These are phyloP conservation scores for Trichoderma arundinaceum DNA, from an alignment of 2,329 filamentous ascomycete species.

Conservation along the genomic window DNA sequence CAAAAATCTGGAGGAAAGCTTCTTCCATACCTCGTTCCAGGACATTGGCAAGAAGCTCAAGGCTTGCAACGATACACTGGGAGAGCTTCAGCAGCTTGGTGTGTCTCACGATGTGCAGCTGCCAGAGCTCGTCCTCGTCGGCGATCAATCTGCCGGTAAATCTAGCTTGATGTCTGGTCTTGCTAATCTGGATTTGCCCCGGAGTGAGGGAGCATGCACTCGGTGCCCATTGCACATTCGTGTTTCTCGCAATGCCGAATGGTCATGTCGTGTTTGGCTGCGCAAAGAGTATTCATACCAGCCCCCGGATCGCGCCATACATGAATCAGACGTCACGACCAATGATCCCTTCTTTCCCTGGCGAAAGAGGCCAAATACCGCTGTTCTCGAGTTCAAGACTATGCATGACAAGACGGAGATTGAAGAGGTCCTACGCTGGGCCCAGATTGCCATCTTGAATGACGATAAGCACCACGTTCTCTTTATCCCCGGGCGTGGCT, in stretches of 20 bases:
- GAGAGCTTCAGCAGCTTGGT: conserved; percentile 72
- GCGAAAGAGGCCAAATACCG: conserved; percentile 54
- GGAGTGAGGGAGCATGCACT: conserved; percentile 73
- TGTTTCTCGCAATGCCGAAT: conserved; percentile 62
- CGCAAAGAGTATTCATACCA: conserved; percentile 67
- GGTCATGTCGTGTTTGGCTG: conserved; percentile 72
- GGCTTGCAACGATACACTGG: conserved; percentile 68
- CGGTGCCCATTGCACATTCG: conserved; percentile 82
- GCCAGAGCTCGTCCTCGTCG: conserved; percentile 81
- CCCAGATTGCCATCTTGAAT: conserved; percentile 78
- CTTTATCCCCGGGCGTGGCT: conserved; percentile 59
- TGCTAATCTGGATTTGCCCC: conserved; percentile 72
- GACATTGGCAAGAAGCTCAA: conserved; percentile 69
- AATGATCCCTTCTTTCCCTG: conserved; percentile 69
- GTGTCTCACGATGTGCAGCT: conserved; percentile 74
- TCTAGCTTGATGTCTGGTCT: conserved; percentile 71
- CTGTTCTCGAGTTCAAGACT: conserved; percentile 65
- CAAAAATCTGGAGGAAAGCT: conserved; percentile 45
- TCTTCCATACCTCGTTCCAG: conserved; percentile 52
- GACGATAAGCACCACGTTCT: conserved; percentile 59
- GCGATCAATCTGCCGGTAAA: conserved; percentile 86
- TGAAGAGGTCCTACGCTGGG: conserved; percentile 71
- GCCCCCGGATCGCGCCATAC: conserved; percentile 48
- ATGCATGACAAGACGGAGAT: conserved; percentile 67
- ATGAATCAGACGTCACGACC: conserved; percentile 54